A percentile compares a stretch with the other conserved stretches of the same genome.
Evolutionary conservation across 2,329 filamentous ascomycete genomes (phyloP).

Genomic region (Lachnellula arida): DNA sequence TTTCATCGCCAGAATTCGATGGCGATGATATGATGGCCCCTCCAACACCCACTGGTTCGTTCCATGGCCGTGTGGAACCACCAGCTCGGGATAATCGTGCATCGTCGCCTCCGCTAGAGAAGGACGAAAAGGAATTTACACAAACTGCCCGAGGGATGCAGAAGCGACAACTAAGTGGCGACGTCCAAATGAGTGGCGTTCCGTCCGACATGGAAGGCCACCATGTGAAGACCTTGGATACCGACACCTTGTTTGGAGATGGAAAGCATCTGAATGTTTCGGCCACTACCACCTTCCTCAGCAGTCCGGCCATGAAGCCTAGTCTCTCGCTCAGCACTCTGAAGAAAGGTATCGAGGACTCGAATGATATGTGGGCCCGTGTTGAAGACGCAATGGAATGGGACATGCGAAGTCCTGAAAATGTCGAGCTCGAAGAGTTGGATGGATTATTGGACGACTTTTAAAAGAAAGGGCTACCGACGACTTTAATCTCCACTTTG

Average conservation of each 20-base stretch:
- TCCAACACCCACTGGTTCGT: slow-evolving; percentile 58
- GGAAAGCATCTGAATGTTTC: slow-evolving; percentile 28
- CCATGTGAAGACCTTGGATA: slow-evolving; percentile 23
- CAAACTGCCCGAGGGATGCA: slow-evolving; percentile 81
- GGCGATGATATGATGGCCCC: slow-evolving; percentile 61
- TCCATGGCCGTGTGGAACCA: slow-evolving; percentile 44
- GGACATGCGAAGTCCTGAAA: slow-evolving; percentile 70
- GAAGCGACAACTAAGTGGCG: slow-evolving; percentile 52
- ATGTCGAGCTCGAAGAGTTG: slow-evolving; percentile 87
- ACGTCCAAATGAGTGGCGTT: slow-evolving; percentile 52
- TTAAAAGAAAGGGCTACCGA: too few relatives aligned
- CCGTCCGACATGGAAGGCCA: slow-evolving; percentile 29
- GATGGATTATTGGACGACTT: slow-evolving; percentile 73
- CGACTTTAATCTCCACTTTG: not conserved
- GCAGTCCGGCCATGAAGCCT: slow-evolving; percentile 53
- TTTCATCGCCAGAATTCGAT: slow-evolving; percentile 83
- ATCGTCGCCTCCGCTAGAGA: slow-evolving; percentile 85
- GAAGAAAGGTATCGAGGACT: slow-evolving; percentile 44
- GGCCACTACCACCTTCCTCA: slow-evolving; percentile 36
- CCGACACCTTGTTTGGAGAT: slow-evolving; percentile 29
- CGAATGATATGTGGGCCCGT: slow-evolving; percentile 23
- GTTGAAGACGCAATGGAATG: slow-evolving; percentile 49
- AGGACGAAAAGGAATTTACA: slow-evolving; percentile 94
- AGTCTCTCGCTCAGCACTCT: slow-evolving; percentile 32
- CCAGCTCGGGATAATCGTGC: slow-evolving; percentile 61